Evolutionary conservation across 2,329 filamentous ascomycete species (phyloP).

Genomic region (Fusarium sp.): DNA sequence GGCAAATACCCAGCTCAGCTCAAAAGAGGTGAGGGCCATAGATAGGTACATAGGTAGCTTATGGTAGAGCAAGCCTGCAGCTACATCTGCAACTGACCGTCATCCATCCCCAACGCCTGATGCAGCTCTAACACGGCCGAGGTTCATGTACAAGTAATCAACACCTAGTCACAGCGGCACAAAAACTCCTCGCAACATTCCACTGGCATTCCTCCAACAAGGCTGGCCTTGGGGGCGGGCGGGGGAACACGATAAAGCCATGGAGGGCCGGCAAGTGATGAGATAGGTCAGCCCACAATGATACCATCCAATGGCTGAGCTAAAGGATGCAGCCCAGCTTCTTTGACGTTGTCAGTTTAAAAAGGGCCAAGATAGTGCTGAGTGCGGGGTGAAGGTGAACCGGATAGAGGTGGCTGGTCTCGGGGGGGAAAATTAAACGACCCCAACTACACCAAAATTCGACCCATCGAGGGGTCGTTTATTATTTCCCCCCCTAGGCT

Average conservation of each 20-base stretch:
- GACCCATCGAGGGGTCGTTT: too few relatives aligned
- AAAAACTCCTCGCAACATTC: conserved; percentile 29
- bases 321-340: conserved; percentile 25
- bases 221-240: conserved; percentile 23
- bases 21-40: conserved; percentile 10
- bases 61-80: conserved; percentile 17
- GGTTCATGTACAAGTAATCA: conserved; percentile 29
- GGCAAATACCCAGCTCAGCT: conserved; percentile 1
- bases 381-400: conserved; percentile 23
- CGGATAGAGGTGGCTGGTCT: neutral
- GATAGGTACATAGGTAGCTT: conserved; percentile 4
- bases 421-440: too few relatives aligned
- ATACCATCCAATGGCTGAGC: conserved; percentile 28
- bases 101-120: conserved; percentile 26
- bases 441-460: too few relatives aligned
- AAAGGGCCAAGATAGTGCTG: neutral
- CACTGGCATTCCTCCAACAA: conserved; percentile 18
- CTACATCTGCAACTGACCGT: conserved; percentile 28
- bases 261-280: conserved; percentile 27
- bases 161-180: neutral
- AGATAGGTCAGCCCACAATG: conserved; percentile 13
- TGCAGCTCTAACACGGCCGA: conserved; percentile 18
- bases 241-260: conserved; percentile 28
- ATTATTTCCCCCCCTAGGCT: too few relatives aligned
- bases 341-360: conserved; percentile 28